Evolutionary conservation across 306 rosid species (phyloP).

Genomic region (Oxytropis ochrocephala): DNA sequence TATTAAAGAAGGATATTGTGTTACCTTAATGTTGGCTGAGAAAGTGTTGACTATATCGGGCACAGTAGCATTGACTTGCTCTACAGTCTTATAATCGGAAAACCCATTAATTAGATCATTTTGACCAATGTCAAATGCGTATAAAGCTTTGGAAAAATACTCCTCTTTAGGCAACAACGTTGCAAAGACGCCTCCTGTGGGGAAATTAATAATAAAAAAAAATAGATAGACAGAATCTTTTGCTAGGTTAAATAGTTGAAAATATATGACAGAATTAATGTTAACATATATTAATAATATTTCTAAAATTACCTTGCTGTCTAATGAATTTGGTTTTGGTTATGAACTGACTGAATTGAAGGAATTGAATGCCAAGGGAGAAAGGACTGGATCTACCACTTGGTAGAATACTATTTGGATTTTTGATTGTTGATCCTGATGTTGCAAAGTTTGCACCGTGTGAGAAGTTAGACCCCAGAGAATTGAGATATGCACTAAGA

Average conservation of each 20-base stretch:
- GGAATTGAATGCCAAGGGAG: slow-evolving; percentile 24
- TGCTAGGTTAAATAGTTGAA: no score
- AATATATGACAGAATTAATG: no score
- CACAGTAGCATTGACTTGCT: slow-evolving; percentile 35
- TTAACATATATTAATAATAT: no score
- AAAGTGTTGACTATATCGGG: slow-evolving; percentile 32
- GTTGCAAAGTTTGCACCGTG: slow-evolving; percentile 44
- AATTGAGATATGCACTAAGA: slow-evolving; percentile 43
- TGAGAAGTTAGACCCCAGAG: slow-evolving; percentile 33
- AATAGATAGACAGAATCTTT: no score
- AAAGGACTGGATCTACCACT: slow-evolving; percentile 35
- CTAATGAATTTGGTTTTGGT: slow-evolving; percentile 5
- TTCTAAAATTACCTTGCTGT: slow-evolving; percentile 7
- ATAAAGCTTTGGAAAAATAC: slow-evolving; percentile 30
- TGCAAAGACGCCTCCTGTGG: slow-evolving; percentile 7
- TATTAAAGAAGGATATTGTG: neutral
- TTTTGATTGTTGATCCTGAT: slow-evolving; percentile 31
- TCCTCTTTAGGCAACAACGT: slow-evolving; percentile 15
- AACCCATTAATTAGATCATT: slow-evolving; percentile 33
- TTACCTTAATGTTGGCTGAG: slow-evolving; percentile 34
- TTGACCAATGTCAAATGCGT: slow-evolving; percentile 48
- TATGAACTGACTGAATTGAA: slow-evolving; percentile 25
- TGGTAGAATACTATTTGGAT: slow-evolving; percentile 21
- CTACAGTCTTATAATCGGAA: slow-evolving; percentile 9
- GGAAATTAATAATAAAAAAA: no score